Evolutionary conservation across 2,329 filamentous ascomycete genomes (phyloP).

Genomic region (Penicillium sp.): DNA sequence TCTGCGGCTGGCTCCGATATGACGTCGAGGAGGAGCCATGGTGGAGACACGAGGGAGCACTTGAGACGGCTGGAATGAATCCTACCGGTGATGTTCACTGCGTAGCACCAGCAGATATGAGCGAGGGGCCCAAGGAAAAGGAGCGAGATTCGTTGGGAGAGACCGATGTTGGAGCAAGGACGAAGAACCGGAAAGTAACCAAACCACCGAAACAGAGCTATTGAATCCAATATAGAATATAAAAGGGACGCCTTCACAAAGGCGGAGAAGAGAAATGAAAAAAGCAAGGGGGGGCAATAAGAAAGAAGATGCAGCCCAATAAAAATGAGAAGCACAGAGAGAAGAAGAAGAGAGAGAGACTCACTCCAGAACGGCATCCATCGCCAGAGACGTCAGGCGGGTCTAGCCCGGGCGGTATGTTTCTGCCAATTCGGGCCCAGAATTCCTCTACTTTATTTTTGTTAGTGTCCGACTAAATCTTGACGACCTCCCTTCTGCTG

Average conservation of each 20-base stretch:
- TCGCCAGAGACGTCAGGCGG: constrained; percentile 26
- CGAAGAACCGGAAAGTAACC: constrained; percentile 9
- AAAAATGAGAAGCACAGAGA: constrained; percentile 19
- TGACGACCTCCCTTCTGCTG: background rate
- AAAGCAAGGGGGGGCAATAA: constrained; percentile 15
- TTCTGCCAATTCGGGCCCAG: constrained; percentile 23
- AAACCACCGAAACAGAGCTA: constrained; percentile 13
- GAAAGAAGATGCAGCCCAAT: constrained; percentile 20
- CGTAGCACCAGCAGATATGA: constrained; percentile 7
- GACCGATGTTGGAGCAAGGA: constrained; percentile 23
- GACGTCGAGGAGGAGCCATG: constrained; percentile 48
- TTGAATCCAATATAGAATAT: background rate
- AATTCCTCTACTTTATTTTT: constrained; percentile 11
- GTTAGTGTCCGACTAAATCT: constrained; percentile 6
- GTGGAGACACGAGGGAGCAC: background rate
- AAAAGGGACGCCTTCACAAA: constrained; percentile 8
- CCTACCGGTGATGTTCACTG: background rate
- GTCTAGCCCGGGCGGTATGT: constrained; percentile 25
- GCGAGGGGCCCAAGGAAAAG: constrained; percentile 10
- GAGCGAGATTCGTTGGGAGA: constrained; percentile 21
- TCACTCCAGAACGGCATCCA: constrained; percentile 24
- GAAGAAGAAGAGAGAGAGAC: constrained; percentile 1
- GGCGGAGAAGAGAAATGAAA: constrained; percentile 13
- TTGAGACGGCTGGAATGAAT: background rate
- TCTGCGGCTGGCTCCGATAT: constrained; percentile 48